A percentile compares a stretch with the other conserved stretches of the same genome.
phyloP scores from a whole-genome alignment of 768 basidiomycete genomes.

The Trametes sanguinea region DNA sequence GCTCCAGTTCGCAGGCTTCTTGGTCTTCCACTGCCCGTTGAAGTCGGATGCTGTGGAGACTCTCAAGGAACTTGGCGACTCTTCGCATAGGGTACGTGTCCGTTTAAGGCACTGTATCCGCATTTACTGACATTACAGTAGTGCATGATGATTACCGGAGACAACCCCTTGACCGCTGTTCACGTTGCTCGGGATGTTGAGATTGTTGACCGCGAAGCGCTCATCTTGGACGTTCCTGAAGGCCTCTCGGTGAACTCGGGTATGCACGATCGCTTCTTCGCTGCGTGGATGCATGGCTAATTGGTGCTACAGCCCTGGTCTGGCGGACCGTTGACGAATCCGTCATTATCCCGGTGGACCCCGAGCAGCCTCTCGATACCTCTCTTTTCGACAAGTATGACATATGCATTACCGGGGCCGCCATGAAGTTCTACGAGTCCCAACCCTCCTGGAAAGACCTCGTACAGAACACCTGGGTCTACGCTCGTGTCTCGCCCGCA shows the following conservation, averaged over 20 bases:
- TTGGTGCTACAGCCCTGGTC: slow-evolving; percentile 60
- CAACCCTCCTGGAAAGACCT: slow-evolving; percentile 74
- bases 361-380: slow-evolving; percentile 73
- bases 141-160: slow-evolving; percentile 99
- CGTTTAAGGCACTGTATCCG: not conserved
- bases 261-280: slow-evolving; percentile 36
- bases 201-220: slow-evolving; percentile 92
- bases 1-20: slow-evolving; percentile 89
- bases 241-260: slow-evolving; percentile 72
- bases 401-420: slow-evolving; percentile 94
- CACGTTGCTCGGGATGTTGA: slow-evolving; percentile 97
- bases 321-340: slow-evolving; percentile 96
- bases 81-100: slow-evolving; percentile 86
- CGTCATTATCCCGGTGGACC: slow-evolving; percentile 85
- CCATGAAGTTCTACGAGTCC: slow-evolving; percentile 84
- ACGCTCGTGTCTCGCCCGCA: slow-evolving; percentile 92
- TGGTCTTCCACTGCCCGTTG: slow-evolving; percentile 98
- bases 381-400: slow-evolving; percentile 85
- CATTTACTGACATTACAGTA: slow-evolving; percentile 34
- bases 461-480: slow-evolving; percentile 96
- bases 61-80: slow-evolving; percentile 92
- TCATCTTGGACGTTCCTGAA: slow-evolving; percentile 81
- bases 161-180: slow-evolving; percentile 95
- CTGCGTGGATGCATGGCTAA: not conserved
- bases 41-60: slow-evolving; percentile 90